Evolutionary conservation across 2,329 filamentous ascomycete genomes (phyloP).

Genomic region (Endothia cerciana): DNA sequence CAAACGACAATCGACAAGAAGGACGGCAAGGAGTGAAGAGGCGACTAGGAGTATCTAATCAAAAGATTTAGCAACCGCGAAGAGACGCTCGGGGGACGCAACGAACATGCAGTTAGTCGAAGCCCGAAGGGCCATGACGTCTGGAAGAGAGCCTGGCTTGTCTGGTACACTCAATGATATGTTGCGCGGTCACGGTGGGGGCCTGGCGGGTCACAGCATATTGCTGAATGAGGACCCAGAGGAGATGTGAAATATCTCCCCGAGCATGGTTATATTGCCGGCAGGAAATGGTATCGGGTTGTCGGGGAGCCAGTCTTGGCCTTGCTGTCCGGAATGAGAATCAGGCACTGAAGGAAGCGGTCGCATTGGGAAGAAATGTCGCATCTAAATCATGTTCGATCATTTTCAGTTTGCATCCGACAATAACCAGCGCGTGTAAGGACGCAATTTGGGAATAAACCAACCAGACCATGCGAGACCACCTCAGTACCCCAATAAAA

Average conservation of each 20-base stretch:
- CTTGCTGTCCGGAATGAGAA: background rate
- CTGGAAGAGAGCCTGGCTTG: background rate
- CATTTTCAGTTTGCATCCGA: background rate
- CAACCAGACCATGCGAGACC: background rate
- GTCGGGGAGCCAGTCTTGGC: background rate
- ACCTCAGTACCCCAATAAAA: background rate
- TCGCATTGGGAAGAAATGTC: background rate
- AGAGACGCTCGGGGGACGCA: background rate
- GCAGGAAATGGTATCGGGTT: background rate
- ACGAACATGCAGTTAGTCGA: background rate
- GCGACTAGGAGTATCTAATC: background rate
- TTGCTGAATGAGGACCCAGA: background rate
- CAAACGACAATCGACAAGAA: constrained; percentile 21
- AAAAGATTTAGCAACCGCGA: background rate
- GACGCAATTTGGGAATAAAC: background rate
- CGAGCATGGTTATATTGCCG: background rate
- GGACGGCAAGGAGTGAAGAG: constrained; percentile 8
- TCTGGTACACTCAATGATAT: background rate
- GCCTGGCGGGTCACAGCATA: background rate
- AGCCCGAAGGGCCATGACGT: background rate
- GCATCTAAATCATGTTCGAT: background rate
- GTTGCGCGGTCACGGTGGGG: background rate
- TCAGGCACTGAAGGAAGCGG: background rate
- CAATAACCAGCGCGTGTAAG: background rate
- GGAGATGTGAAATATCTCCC: background rate